Evolutionary conservation across 306 rosid species (phyloP).

Genomic region (Fagus crenata): DNA sequence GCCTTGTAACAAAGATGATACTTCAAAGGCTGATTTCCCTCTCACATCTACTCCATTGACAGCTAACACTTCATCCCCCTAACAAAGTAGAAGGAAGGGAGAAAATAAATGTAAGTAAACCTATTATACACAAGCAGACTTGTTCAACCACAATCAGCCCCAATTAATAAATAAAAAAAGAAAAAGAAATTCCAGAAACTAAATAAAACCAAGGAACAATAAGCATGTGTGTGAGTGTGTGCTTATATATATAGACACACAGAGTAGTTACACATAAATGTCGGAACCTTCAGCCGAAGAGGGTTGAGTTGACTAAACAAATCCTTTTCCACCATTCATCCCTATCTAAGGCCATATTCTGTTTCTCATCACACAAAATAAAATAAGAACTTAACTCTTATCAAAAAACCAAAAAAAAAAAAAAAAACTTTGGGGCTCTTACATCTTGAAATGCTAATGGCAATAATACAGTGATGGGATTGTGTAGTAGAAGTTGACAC

Average conservation of each 20-base stretch:
- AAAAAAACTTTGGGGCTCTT: neutral
- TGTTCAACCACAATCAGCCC: neutral
- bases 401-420: neutral
- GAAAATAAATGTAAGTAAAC: conserved; percentile 11
- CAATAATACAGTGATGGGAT: no score
- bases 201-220: conserved; percentile 8
- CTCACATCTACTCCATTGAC: conserved; percentile 72
- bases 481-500: neutral
- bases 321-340: neutral
- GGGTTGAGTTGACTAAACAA: neutral
- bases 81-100: conserved; percentile 5
- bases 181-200: conserved; percentile 4
- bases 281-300: neutral
- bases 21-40: conserved; percentile 93
- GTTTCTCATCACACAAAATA: neutral
- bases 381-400: neutral
- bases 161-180: no score
- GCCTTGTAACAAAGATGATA: conserved; percentile 79
- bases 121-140: neutral
- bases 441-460: neutral
- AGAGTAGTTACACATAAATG: neutral
- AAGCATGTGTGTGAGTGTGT: neutral
- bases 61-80: conserved; percentile 95
- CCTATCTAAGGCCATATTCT: conserved; percentile 3
- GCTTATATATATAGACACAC: neutral